Base-by-base conservation (phyloP, 352 stramenopile species). In the Phytophthora vignae region DNA sequence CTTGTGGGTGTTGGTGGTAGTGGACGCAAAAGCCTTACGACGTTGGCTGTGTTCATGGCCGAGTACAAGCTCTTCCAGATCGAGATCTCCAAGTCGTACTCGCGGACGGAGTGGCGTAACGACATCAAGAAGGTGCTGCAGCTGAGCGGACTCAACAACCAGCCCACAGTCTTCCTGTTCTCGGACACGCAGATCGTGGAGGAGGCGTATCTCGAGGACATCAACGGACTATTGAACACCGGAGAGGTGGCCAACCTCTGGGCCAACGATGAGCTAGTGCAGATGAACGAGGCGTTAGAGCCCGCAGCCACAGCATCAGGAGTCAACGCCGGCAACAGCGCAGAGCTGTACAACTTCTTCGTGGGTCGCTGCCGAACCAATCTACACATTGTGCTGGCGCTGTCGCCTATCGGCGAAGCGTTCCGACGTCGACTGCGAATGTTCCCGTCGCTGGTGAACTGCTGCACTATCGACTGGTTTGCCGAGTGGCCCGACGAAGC, bases 381-480 rank as follows among this genome's bases (percentile, higher is more conserved):
- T 62, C 78, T 99, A 31, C 96, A 99, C 64, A 82, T 99, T 29
- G 95, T 98, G 52, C 67, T 99, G 19, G 96, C 93, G 38, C 81
- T 99, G 10, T 98, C 88, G 14, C 96, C 96, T 15, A 98, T 98
- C 55, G 93, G 96, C 2, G 93, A 98, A 31, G 92, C 95, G 0
- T 99, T 99, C 71, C 90, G 96, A 2, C 87, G 92, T 9, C 88
- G 96, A 5, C 78, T 99, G 53, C 90, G 96, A 8, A 99, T 98
- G 95, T 99, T 99, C 67, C 96, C 96, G 22, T 98, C 96, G 22
- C 85, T 99, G 2, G 95, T 99, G 4, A 99, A 99, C 71, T 99
- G 96, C 74, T 99, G 95, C 69, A 98, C 96, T 42, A 98, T 99
- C 64, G 96, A 99, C 58, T 99, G 96, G 96, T 99, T 99, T 76